Base-by-base conservation (phyloP, 2,329 filamentous ascomycete genomes). In the Beauveria varroae region DNA sequence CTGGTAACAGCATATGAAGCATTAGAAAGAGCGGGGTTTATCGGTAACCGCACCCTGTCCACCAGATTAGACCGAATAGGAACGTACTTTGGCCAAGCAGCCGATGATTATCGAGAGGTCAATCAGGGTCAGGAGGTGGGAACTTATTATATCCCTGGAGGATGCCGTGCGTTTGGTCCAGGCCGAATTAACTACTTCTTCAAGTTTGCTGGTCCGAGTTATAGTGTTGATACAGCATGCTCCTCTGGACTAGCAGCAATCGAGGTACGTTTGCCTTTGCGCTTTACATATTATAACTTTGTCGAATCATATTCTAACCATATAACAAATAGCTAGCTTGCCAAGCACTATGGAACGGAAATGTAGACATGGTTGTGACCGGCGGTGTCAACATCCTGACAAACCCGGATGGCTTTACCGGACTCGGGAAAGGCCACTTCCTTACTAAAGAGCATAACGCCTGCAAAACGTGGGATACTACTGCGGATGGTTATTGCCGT, bases 401-500 rank as follows among this genome's bases (percentile, higher is more conserved):
- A 59, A 91, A 91, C 74, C 88, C 89, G 0, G 89, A 92, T 72
- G 90, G 89, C 77, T 90, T 90, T 74, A 81, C 87, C 12, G 88
- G 88, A 66, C 78, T 93, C 14, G 88, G 86, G 68, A 85, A 88
- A 66, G 89, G 88, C 20, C 87, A 90, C 68, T 93, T 93, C 75
- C 75, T 93, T 66, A 90, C 87, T 37, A 88, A 49, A 22, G 20
- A 16, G 5, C 24, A 26, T 24, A 28, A 30, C 10, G 30, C 30
- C 30, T 57, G 54, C 74, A 90, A 91, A 69, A 90, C 90, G 0
- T 95, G 90, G 69, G 89, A 93, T 72, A 86, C 91, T 65, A 84
- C 81, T 44, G 90, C 90, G 2, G 89, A 93, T 73, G 90, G 90
- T 1, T 93, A 93, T 74, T 93, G 90, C 75, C 86, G 90, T 70